Conservation (phyloP, 768 basidiomycete species). For the Amanita pallidorosea region DNA sequence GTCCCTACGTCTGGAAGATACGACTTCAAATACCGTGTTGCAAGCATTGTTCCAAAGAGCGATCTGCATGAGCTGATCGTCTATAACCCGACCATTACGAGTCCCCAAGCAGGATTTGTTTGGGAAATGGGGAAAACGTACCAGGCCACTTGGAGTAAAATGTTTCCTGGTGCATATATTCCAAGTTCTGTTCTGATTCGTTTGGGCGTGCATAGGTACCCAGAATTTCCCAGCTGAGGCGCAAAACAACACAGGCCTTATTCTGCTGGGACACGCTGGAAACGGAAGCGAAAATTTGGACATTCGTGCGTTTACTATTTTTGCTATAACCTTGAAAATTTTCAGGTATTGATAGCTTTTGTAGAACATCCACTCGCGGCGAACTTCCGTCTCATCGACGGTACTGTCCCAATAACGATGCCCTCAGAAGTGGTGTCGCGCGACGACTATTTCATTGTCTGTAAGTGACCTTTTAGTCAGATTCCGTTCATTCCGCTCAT, state of each 20-base stretch:
- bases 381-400: slow-evolving; percentile 13
- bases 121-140: slow-evolving; percentile 25
- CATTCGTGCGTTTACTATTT: slow-evolving; percentile 20
- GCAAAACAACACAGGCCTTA: slow-evolving; percentile 18
- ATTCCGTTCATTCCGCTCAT: neutral
- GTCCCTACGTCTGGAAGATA: neutral
- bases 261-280: slow-evolving; percentile 30
- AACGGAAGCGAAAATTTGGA: slow-evolving; percentile 36
- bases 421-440: slow-evolving; percentile 8
- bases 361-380: slow-evolving; percentile 18
- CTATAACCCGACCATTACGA: slow-evolving; percentile 26
- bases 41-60: neutral
- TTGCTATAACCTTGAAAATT: too few relatives aligned
- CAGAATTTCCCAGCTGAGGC: slow-evolving; percentile 24
- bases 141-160: slow-evolving; percentile 29
- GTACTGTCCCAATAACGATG: slow-evolving; percentile 10
- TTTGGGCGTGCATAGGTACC: slow-evolving; percentile 10
- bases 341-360: neutral
- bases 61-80: slow-evolving; percentile 15
- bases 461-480: too few relatives aligned
- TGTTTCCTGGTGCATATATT: neutral
- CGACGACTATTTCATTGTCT: slow-evolving; percentile 16
- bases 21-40: neutral
- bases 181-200: neutral
- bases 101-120: slow-evolving; percentile 14